Evolutionary conservation across 768 basidiomycete species (phyloP), one percentile per base, ranked within the genome.

Genomic region (Lactifluus hygrophoroides): DNA sequence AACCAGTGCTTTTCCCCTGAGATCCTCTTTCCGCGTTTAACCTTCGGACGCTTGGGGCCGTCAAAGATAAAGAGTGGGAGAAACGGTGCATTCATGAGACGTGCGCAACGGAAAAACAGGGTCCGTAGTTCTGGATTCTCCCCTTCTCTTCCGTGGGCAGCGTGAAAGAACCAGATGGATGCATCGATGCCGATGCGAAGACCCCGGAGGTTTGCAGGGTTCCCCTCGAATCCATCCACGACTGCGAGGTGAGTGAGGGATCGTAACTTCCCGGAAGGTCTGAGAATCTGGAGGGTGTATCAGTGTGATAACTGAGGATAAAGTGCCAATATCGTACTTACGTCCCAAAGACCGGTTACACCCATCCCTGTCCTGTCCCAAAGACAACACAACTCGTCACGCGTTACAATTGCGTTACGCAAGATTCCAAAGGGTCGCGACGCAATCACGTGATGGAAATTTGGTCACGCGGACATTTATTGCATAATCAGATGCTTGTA

Each of bases 21-120:
- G 30, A 89, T 81, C 38, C 80, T 79, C 72, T 88, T 89, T 2
- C 85, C 85, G 35, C 88, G 79, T 73, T 96, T 96, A 63, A 86
- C 70, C 21, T 81, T 79, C 3, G 93, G 93, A 60, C 94, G 80
- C 60, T 84, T 80, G 0, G 89, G 88, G 0, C 93, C 93, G 70
- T 96, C 92, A 67, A 95, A 96, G 4, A 95, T 89, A 69, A 95
- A 94, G 13, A 96, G 78, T 0, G 91, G 91, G 11, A 93, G 77
- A 63, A 95, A 83, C 0, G 93, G 91, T 5, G 84, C 78, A 55
- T 78, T 80, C 70, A 90, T 81, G 3, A 96, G 79, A 23, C 81
- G 82, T 38, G 85, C 83, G 69, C 90, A 91, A 45, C 89, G 86
- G 70, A 92, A 94, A 75, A 94, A 87, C 6, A 88, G 73, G 0